Base-by-base conservation (phyloP, 345 rosid species). In the Leavenworthia alabamica region DNA sequence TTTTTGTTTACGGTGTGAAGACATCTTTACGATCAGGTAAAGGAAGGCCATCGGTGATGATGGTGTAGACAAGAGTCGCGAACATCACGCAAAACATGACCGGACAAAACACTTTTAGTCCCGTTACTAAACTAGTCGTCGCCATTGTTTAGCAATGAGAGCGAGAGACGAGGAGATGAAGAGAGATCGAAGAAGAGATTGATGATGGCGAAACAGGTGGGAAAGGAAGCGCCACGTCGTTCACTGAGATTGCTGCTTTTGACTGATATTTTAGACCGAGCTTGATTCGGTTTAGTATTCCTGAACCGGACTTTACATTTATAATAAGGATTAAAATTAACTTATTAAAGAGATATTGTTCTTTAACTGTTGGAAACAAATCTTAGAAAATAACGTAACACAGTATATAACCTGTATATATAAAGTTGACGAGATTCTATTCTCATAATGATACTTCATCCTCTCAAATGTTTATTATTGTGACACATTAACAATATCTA, bases 21-120 rank as follows among this genome's bases (percentile, higher is more conserved):
- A 85, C 80, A 15, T 87, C 90, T 9, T 10, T 56, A 71, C 87
- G 88, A 60, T 83, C 80, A 43, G 96, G 96, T 33, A 76, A 81
- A 29, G 97, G 96, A 29, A 80, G 83, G 68, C 95, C 92, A 28
- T 85, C 86, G 50, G 73, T 58, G 60, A 71, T 53, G 62, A 83
- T 68, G 9, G 86, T 85, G 80, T 85, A 83, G 52, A 81, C 43
- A 55, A 87, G 82, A 26, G 82, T 73, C 62, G 81, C 80, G 16
- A 70, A 58, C 89, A 83, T 82, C 16, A 55, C 62, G 24, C 78
- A 71, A 49, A 81, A 75, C 68, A 85, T 55, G 3, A 29, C 52
- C 16, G 73, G 75, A 68, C 83, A 82, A 11, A 81, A 60, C 66
- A 66, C 49, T 78, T 66, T 81, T 16, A 90, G 70, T 19, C 70